Evolutionary conservation across 257 asterid species (phyloP).

Genomic region (Solanum habrochaites): DNA sequence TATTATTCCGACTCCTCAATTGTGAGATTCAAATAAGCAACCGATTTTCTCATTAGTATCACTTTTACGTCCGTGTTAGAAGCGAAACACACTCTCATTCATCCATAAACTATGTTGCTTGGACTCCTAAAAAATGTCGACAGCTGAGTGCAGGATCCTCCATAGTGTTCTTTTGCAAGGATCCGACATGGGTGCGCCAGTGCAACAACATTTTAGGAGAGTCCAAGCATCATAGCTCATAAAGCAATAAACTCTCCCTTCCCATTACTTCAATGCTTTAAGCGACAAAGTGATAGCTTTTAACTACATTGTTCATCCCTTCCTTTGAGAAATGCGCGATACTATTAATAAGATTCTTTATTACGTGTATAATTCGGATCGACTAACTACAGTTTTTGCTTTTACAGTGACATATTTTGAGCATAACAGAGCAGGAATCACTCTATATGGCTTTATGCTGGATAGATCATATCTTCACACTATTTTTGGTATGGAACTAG

Average conservation of each 20-base stretch:
- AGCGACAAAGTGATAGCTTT: not conserved
- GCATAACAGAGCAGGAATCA: constrained; percentile 83
- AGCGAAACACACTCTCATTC: not conserved
- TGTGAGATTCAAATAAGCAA: not conserved
- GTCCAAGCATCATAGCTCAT: not conserved
- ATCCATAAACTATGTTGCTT: not conserved
- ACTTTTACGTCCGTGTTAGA: not conserved
- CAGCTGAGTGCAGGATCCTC: not conserved
- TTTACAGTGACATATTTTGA: constrained; percentile 72
- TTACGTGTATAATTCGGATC: not conserved
- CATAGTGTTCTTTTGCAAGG: not conserved
- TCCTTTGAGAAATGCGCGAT: not conserved
- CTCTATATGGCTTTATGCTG: constrained; percentile 84
- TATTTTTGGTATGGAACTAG: constrained; percentile 71
- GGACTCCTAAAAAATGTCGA: not conserved
- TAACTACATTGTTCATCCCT: not conserved
- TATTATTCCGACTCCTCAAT: not conserved
- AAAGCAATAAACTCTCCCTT: not conserved
- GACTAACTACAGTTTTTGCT: not conserved
- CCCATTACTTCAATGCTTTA: not conserved
- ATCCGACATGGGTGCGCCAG: not conserved
- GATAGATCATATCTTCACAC: constrained; percentile 73
- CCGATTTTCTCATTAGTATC: not conserved
- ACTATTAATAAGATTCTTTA: not conserved
- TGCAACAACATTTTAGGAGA: not conserved